phyloP scores from a whole-genome alignment of 495 filamentous ascomycete genomes.

The Apiosordaria backusii region DNA sequence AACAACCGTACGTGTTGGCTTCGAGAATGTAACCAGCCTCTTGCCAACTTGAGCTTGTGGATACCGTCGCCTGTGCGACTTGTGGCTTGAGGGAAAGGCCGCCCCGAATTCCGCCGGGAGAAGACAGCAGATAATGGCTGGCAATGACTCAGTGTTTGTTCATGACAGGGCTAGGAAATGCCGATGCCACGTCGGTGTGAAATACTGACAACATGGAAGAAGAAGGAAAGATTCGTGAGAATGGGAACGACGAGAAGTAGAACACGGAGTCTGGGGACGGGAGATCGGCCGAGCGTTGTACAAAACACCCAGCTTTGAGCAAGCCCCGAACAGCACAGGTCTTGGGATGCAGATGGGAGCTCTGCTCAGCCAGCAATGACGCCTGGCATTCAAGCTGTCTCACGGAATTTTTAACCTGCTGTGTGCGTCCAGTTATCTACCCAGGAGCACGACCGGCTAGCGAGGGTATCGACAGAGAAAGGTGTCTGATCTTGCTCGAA shows the following conservation, averaged over 20 bases:
- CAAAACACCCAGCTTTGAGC: slow-evolving; percentile 9
- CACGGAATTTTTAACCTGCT: not conserved
- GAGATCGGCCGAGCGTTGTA: not conserved
- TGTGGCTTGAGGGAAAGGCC: not conserved
- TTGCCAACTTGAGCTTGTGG: not conserved
- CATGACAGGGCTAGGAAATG: not conserved
- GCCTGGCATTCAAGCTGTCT: not conserved
- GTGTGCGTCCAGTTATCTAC: not conserved
- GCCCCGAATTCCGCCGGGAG: not conserved
- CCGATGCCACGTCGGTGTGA: not conserved
- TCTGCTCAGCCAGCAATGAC: not conserved
- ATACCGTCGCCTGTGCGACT: not conserved
- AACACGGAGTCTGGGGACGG: not conserved
- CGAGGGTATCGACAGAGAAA: not conserved
- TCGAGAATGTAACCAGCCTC: not conserved
- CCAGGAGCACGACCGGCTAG: not conserved
- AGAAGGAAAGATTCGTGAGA: not conserved
- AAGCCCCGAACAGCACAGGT: slow-evolving; percentile 18
- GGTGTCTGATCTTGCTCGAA: not conserved
- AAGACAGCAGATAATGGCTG: not conserved
- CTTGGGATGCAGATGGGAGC: not conserved
- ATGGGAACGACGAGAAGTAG: not conserved
- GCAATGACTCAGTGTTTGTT: not conserved
- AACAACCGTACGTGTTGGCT: not conserved
- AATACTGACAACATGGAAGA: not conserved